A percentile compares a stretch with the other conserved stretches of the same genome.
Evolutionary conservation across 2,329 filamentous ascomycete genomes (phyloP).

Genomic region (Colletotrichum gigasporum): DNA sequence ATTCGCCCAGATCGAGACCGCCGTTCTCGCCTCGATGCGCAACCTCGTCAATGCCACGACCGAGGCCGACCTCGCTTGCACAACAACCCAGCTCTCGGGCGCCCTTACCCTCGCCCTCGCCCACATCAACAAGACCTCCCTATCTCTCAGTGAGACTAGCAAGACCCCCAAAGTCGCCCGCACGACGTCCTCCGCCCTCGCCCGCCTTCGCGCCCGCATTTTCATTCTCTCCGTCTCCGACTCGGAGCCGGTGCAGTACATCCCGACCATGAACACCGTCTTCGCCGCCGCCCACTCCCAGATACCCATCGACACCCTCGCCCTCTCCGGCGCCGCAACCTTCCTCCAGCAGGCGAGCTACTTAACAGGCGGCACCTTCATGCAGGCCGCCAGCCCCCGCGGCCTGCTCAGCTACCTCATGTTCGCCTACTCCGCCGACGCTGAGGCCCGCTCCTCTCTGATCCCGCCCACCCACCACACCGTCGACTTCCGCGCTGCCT

Average conservation of each 20-base stretch:
- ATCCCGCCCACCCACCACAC: constrained; percentile 83
- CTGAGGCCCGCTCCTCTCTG: constrained; percentile 66
- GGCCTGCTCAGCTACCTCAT: constrained; percentile 93
- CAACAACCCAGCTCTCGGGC: constrained; percentile 88
- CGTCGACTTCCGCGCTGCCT: constrained; percentile 97
- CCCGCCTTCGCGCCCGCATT: constrained; percentile 79
- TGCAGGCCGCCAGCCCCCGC: constrained; percentile 64
- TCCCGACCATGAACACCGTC: constrained; percentile 97
- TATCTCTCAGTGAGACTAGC: constrained; percentile 69
- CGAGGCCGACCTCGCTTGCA: constrained; percentile 70
- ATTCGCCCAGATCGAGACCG: constrained; percentile 86
- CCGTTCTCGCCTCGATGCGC: constrained; percentile 78
- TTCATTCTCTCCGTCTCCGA: constrained; percentile 91
- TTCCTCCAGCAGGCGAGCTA: constrained; percentile 90
- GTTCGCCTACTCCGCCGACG: constrained; percentile 85
- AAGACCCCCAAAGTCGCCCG: constrained; percentile 48
- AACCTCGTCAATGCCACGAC: constrained; percentile 77
- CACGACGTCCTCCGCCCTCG: constrained; percentile 44
- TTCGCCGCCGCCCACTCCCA: constrained; percentile 91
- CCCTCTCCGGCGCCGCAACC: constrained; percentile 85
- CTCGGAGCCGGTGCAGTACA: constrained; percentile 88
- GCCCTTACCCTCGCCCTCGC: constrained; percentile 89
- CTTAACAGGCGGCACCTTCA: constrained; percentile 68
- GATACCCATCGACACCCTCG: constrained; percentile 92
- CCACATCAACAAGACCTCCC: constrained; percentile 86